Conservation (phyloP, 2,329 filamentous ascomycete genomes). For the Erysiphe pisi region DNA sequence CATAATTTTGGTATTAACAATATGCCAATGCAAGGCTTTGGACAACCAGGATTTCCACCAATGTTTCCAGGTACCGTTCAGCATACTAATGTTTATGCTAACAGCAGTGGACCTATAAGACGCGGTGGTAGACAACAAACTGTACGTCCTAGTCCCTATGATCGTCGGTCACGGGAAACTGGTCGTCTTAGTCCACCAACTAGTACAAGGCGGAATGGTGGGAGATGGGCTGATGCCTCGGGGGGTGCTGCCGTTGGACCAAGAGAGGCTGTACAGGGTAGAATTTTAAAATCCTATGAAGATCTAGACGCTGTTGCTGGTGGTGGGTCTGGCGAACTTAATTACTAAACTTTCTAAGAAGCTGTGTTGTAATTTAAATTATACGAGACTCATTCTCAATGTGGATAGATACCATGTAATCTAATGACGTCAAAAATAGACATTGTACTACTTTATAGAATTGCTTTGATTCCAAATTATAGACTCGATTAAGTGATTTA, state of each 20-base stretch:
- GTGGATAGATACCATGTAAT: too few species aligned
- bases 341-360: constrained; percentile 52
- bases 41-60: constrained; percentile 42
- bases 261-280: constrained; percentile 79
- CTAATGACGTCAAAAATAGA: too few species aligned
- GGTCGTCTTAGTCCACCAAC: constrained; percentile 43
- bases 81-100: constrained; percentile 42
- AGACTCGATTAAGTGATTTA: too few species aligned
- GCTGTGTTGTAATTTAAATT: too few species aligned
- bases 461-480: too few species aligned
- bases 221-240: constrained; percentile 63
- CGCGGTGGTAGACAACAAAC: constrained; percentile 54
- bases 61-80: constrained; percentile 46
- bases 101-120: constrained; percentile 53
- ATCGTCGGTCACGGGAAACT: constrained; percentile 48
- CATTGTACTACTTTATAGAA: too few species aligned
- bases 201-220: constrained; percentile 47
- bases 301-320: constrained; percentile 79
- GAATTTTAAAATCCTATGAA: constrained; percentile 93
- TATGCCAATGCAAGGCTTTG: constrained; percentile 51
- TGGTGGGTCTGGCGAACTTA: constrained; percentile 68
- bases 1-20: constrained; percentile 55
- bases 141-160: constrained; percentile 58
- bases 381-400: too few species aligned
- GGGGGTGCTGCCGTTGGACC: constrained; percentile 70